phyloP scores from a whole-genome alignment of 1,139 yeast species.

The Geotrichum restrictum region DNA sequence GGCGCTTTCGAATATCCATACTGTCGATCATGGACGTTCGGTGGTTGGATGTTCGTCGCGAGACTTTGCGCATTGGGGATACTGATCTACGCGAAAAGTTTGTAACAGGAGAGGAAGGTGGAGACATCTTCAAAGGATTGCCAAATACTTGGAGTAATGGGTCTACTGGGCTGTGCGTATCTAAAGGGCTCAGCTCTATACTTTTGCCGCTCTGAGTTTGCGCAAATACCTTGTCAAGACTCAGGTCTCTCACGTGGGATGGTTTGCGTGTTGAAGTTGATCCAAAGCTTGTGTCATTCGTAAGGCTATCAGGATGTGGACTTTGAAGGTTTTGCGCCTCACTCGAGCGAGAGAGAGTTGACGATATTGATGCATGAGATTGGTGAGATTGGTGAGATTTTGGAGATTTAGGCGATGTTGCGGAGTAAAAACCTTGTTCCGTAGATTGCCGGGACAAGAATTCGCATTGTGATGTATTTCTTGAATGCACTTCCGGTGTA shows the following conservation, averaged over 20 bases:
- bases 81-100: not conserved
- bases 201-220: not conserved
- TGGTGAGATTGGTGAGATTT: not conserved
- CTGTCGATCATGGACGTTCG: slow-evolving; percentile 18
- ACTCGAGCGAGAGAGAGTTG: slow-evolving; percentile 5
- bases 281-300: slow-evolving; percentile 11
- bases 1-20: slow-evolving; percentile 9
- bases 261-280: not conserved
- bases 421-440: not conserved
- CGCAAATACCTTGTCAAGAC: not conserved
- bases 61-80: not conserved
- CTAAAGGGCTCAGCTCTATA: too few species aligned
- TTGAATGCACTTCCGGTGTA: too few species aligned
- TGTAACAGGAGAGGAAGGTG: not conserved
- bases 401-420: not conserved
- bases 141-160: not conserved
- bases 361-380: slow-evolving; percentile 1
- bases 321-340: slow-evolving; percentile 1
- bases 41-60: not conserved
- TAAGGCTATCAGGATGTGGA: slow-evolving; percentile 4
- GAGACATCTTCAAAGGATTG: not conserved
- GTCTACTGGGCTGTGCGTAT: too few species aligned
- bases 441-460: slow-evolving; percentile 2
- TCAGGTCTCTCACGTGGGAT: not conserved
- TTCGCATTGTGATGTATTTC: not conserved